phyloP scores from a whole-genome alignment of 2,329 filamentous ascomycete genomes.

The Leptographium radiaticola region DNA sequence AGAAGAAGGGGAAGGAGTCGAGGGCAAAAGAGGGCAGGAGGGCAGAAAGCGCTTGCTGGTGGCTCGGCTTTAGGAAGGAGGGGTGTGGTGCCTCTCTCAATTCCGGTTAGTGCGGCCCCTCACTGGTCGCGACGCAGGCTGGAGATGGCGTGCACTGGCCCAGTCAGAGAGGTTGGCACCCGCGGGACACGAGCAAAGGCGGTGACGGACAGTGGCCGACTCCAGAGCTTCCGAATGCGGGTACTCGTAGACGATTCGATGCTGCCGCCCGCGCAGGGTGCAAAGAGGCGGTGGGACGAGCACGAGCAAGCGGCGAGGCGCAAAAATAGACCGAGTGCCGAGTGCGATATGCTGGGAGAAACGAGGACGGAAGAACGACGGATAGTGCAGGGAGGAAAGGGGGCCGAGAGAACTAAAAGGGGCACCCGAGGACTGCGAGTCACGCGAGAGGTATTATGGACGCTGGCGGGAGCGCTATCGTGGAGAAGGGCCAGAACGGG shows the following conservation, averaged over 20 bases:
- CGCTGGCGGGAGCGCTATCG: background rate
- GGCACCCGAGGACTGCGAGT: background rate
- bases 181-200: background rate
- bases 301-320: background rate
- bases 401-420: too few relatives aligned
- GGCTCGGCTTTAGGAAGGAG: slow-evolving; percentile 1
- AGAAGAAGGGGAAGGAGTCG: background rate
- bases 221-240: background rate
- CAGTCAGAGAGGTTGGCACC: background rate
- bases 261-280: background rate
- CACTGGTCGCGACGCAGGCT: background rate
- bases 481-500: background rate
- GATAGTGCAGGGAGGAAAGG: too few relatives aligned
- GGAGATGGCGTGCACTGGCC: background rate
- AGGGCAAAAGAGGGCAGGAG: too few relatives aligned
- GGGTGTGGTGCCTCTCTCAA: background rate
- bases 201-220: background rate
- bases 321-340: background rate
- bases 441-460: background rate
- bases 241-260: background rate
- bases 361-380: background rate
- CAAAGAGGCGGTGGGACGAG: background rate
- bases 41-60: background rate
- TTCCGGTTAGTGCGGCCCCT: slow-evolving; percentile 1
- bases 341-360: too few relatives aligned